Evolutionary conservation across 495 filamentous ascomycete species (phyloP).

Genomic region (Lepidopterella palustris): DNA sequence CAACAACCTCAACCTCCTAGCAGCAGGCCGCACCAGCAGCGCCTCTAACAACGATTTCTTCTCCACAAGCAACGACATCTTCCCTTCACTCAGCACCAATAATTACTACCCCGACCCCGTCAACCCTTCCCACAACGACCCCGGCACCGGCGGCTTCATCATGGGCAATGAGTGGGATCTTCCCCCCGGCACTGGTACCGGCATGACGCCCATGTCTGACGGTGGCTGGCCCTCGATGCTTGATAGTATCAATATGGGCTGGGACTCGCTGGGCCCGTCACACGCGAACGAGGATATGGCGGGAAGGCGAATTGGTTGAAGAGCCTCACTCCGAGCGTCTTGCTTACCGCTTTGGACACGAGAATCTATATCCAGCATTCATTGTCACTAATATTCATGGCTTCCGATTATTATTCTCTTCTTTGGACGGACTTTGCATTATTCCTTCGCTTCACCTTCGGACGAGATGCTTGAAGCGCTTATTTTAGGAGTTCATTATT

Average conservation of each 20-base stretch:
- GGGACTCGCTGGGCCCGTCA: slow-evolving; percentile 16
- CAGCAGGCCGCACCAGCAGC: not conserved
- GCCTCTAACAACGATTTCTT: slow-evolving; percentile 13
- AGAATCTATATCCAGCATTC: too few relatives aligned
- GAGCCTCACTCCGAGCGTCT: too few relatives aligned
- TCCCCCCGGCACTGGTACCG: not conserved
- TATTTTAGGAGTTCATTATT: too few relatives aligned
- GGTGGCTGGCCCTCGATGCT: slow-evolving; percentile 24
- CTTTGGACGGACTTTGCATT: too few relatives aligned
- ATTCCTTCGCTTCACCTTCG: too few relatives aligned
- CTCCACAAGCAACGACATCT: slow-evolving; percentile 8
- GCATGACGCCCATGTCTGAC: slow-evolving; percentile 27
- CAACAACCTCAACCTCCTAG: too few relatives aligned
- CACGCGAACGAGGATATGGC: slow-evolving; percentile 2
- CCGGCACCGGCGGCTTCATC: slow-evolving; percentile 17
- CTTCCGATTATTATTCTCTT: too few relatives aligned
- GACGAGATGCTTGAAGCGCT: too few relatives aligned
- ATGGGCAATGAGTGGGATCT: slow-evolving; percentile 23
- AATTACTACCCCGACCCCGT: not conserved
- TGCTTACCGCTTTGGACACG: too few relatives aligned
- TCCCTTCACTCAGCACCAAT: not conserved
- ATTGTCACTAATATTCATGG: too few relatives aligned
- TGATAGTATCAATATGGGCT: slow-evolving; percentile 25
- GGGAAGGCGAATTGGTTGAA: not conserved
- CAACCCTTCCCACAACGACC: not conserved